Evolutionary conservation across 805 yeast species (phyloP).

Genomic region (Spathaspora arborariae): DNA sequence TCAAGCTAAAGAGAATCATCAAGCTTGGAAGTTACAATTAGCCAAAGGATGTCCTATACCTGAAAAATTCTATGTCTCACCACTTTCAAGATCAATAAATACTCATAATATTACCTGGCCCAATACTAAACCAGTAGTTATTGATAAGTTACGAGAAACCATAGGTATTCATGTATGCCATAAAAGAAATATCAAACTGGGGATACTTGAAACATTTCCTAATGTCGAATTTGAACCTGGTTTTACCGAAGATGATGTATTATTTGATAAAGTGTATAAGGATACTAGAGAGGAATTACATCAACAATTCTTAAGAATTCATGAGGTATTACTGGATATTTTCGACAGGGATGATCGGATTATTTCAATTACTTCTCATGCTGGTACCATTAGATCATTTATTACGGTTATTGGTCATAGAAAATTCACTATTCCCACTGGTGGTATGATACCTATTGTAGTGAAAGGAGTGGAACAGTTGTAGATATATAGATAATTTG

Average conservation of each 20-base stretch:
- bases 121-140: constrained; percentile 26
- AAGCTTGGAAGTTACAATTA: constrained; percentile 39
- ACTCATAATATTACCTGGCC: constrained; percentile 51
- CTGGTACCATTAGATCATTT: constrained; percentile 54
- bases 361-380: constrained; percentile 55
- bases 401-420: constrained; percentile 51
- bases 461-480: constrained; percentile 31
- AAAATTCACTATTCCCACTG: constrained; percentile 51
- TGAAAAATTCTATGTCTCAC: constrained; percentile 49
- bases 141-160: constrained; percentile 55
- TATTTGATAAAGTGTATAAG: constrained; percentile 34
- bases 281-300: constrained; percentile 32
- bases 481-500: background rate
- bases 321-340: constrained; percentile 35
- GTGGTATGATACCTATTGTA: constrained; percentile 56
- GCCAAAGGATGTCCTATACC: constrained; percentile 48
- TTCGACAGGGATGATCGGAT: constrained; percentile 24
- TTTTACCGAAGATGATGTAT: constrained; percentile 44
- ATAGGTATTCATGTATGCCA: constrained; percentile 59
- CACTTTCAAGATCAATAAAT: constrained; percentile 54
- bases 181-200: constrained; percentile 39
- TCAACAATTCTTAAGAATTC: constrained; percentile 47
- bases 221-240: constrained; percentile 39
- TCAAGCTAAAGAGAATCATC: constrained; percentile 48
- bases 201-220: constrained; percentile 31